Conservation (phyloP, 129 eudicot species). For the Escallonia herrerae region DNA sequence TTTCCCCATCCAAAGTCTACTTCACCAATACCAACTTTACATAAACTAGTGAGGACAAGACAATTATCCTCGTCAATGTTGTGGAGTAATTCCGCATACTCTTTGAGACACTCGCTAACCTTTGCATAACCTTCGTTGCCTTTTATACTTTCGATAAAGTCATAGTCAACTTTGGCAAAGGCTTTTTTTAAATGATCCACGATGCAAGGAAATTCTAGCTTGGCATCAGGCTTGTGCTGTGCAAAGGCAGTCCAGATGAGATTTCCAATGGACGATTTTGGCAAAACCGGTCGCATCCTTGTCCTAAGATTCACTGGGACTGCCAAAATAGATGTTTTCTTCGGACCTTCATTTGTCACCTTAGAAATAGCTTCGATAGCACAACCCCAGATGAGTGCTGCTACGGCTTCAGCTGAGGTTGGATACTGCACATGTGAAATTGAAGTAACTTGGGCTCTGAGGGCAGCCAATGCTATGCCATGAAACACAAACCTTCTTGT, state of each 20-base stretch:
- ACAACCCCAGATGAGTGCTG: constrained; percentile 21
- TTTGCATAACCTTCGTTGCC: background rate
- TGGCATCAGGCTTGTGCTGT: background rate
- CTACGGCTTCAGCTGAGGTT: constrained; percentile 6
- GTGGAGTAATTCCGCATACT: background rate
- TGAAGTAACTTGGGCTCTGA: background rate
- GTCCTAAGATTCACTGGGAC: constrained; percentile 13
- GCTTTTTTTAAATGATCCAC: background rate
- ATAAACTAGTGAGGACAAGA: constrained; percentile 3
- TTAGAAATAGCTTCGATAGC: background rate
- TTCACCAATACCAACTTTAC: constrained; percentile 15
- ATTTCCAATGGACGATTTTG: constrained; percentile 6
- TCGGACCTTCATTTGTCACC: background rate
- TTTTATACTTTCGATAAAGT: background rate
- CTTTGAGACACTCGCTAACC: background rate
- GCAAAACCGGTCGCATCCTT: background rate
- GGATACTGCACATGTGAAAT: constrained; percentile 2
- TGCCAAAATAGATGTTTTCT: background rate
- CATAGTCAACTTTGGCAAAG: background rate
- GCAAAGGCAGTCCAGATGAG: background rate
- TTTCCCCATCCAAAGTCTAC: constrained; percentile 32
- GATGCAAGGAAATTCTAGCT: constrained; percentile 2
- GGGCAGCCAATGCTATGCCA: background rate
- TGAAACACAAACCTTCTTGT: constrained; percentile 13
- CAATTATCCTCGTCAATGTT: background rate